Evolutionary conservation across 768 basidiomycete species (phyloP), one percentile per base, ranked within the genome.

Genomic region (Paxillus rubicundulus): DNA sequence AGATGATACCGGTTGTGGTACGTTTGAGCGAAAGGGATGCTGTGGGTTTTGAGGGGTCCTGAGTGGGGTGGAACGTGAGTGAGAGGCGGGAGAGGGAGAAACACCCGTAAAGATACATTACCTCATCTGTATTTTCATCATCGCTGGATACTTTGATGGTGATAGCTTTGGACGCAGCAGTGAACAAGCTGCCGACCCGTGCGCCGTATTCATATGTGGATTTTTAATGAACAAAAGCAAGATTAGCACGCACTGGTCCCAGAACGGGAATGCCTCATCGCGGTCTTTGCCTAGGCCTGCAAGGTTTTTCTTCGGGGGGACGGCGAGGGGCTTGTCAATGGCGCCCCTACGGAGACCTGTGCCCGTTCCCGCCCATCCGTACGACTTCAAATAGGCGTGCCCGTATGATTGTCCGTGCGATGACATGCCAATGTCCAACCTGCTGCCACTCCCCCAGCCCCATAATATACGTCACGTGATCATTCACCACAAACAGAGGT

Each of bases 201-300:
- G 21, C 47, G 47, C 30, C 18, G 47, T 17, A 3, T 40, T 13
- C 30, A 36, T 56, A 44, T 45, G 33, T 14, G 12, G 38, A 32
- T 45, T 24, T 44, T 32, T 3, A 33, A n/a, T 14, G 34, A 33
- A 32, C 9, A 33, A 33, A 33, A 33, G 33, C 33, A 33, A 33
- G 33, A 33, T 18, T 47, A 28, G 46, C 14, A 79, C 90, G 70
- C 61, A 96, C 93, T 97, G 92, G 68, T 98, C 94, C 94, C 94
- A 98, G 80, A 98, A 98, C 46, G 94, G 93, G 66, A 94, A 93
- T 0, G 92, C 92, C 61, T 95, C 93, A 63, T 96, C 94, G 58
- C 93, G 81, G 68, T 98, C 92, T 67, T 92, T 94, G 50, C 94
- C 94, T 52, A 98, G 70, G 2, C 94, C 94, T 9, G 82, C 74